Percentiles rank a stretch among this genome's conserved stretches.
phyloP scores from a whole-genome alignment of 1,139 yeast species.

The Candida sp. region DNA sequence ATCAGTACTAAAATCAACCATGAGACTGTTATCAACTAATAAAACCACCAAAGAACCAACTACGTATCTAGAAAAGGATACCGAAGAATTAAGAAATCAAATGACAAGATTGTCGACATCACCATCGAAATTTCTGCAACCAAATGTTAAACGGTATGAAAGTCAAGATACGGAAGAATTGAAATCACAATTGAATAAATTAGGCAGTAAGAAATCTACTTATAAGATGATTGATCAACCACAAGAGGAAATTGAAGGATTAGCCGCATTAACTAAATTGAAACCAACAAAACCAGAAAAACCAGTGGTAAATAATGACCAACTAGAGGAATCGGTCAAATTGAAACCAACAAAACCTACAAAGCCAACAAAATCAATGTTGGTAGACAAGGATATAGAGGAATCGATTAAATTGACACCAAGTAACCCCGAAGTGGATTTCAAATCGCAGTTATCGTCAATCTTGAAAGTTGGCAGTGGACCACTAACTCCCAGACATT shows the following conservation, averaged over 20 bases:
- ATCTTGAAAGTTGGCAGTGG: slow-evolving; percentile 9
- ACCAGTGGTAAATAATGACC: slow-evolving; percentile 9
- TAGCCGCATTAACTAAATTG: slow-evolving; percentile 14
- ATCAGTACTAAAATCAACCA: slow-evolving; percentile 6
- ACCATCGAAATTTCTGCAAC: background rate
- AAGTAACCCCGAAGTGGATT: slow-evolving; percentile 5
- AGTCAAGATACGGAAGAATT: slow-evolving; percentile 20
- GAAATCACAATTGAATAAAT: slow-evolving; percentile 19
- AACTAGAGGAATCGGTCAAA: slow-evolving; percentile 13
- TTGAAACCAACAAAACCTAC: slow-evolving; percentile 11
- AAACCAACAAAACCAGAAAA: slow-evolving; percentile 9
- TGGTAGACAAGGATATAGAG: background rate
- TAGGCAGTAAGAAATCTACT: slow-evolving; percentile 6
- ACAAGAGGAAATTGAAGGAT: slow-evolving; percentile 10
- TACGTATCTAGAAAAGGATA: slow-evolving; percentile 19
- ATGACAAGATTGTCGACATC: slow-evolving; percentile 13
- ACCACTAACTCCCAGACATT: background rate
- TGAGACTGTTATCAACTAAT: background rate
- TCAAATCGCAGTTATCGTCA: slow-evolving; percentile 11
- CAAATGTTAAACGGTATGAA: slow-evolving; percentile 12
- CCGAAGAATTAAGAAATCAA: slow-evolving; percentile 20
- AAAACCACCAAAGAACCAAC: background rate
- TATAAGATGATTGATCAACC: slow-evolving; percentile 8
- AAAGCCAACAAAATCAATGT: slow-evolving; percentile 5
- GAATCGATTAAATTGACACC: background rate